These are phyloP conservation scores for Sporisorium reilianum DNA, from an alignment of 1,284 basidiomycete species.

Conservation along the genomic window DNA sequence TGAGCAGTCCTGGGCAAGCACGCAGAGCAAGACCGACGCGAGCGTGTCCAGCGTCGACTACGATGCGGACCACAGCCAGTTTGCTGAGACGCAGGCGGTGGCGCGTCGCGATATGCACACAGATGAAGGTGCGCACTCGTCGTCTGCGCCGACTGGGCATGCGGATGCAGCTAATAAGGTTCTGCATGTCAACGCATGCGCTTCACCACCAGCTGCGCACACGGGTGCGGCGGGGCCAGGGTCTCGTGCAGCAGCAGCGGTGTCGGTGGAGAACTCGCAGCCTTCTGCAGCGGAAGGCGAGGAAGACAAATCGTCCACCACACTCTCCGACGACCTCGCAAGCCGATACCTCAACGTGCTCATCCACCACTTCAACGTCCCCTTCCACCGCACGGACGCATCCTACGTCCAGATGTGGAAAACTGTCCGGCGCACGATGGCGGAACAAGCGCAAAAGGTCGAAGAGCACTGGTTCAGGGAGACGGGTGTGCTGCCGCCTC, in stretches of 20 bases:
- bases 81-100: constrained; percentile 27
- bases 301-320: constrained; percentile 15
- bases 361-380: constrained; percentile 43
- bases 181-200: neutral
- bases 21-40: constrained; percentile 11
- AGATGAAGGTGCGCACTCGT: constrained; percentile 16
- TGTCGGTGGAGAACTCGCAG: neutral
- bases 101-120: neutral
- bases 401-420: constrained; percentile 42
- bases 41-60: constrained; percentile 32
- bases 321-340: constrained; percentile 35
- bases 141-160: neutral
- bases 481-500: constrained; percentile 32
- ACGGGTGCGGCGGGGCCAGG: neutral
- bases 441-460: constrained; percentile 37
- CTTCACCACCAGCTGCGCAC: neutral
- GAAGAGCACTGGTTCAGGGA: constrained; percentile 50
- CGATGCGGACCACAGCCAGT: constrained; percentile 48
- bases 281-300: constrained; percentile 7
- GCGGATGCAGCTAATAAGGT: neutral
- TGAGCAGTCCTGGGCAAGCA: constrained; percentile 13
- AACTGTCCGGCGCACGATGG: constrained; percentile 13
- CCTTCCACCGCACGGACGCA: constrained; percentile 20
- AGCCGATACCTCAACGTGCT: constrained; percentile 47
- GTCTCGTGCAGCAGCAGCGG: neutral